Base-by-base conservation (phyloP, 306 rosid species). In the Acacia acuminata region DNA sequence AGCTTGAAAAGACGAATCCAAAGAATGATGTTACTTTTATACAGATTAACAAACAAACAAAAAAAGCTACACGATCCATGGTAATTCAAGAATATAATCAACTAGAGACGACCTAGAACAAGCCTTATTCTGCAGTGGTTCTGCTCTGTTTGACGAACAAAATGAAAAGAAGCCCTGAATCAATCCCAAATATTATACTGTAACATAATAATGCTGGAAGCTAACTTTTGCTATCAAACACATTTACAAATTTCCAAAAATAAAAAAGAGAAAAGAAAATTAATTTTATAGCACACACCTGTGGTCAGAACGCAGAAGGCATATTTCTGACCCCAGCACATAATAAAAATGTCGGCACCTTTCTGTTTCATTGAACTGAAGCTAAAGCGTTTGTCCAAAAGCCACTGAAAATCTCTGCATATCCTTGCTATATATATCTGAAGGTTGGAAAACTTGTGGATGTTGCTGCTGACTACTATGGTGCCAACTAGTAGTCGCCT, bases 401-500 rank as follows among this genome's bases (percentile, higher is more conserved):
- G 99, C 85, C 79, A 92, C 73, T 38, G 97, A 91, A 61, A 93
- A 91, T 85, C 90, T 92, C 78, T 92, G 99, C 16, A 92, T 89
- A 78, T 93, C 96, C 87, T 93, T 90, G 75, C 84, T 80, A 83
- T 88, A 93, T 78, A 88, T 76, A 77, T 91, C 94, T 19, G 88
- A 82, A 77, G 72, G 78, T 64, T 88, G 90, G 71, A 84, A 81
- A 73, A 78, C 74, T 40, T 79, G 86, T n/a, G 71, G 82, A 13
- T 70, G 42, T 38, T 38, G 74, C 51, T 70, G 86, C 25, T 86
- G 87, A 71, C 48, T 81, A 61, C 81, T 82, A 67, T 85, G 89
- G 76, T 88, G 83, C 89, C 90, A 90, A 48, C 70, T 83, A 38
- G 42, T 70, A 58, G 58, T 71, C 42, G 89, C 74, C 14, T 82